Evolutionary conservation across 140 eudicot species (phyloP).

Genomic region (Stevia rebaudiana): DNA sequence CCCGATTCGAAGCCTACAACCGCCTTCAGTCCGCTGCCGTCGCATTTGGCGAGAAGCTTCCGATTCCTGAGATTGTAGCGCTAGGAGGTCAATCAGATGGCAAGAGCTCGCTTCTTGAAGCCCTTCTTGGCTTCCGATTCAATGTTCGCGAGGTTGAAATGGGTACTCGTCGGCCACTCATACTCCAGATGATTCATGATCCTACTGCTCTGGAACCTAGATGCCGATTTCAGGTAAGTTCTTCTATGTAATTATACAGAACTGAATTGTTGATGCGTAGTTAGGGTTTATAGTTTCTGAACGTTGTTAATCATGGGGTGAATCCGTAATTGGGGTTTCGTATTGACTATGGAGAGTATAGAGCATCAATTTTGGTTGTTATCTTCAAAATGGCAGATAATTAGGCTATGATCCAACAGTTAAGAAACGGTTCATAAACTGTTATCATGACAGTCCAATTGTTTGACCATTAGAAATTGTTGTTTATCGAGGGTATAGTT

Average conservation of each 20-base stretch:
- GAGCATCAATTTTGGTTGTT: too few species aligned
- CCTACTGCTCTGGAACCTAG: conserved; percentile 64
- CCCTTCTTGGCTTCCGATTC: conserved; percentile 84
- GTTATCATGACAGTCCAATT: too few species aligned
- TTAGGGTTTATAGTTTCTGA: conserved; percentile 1
- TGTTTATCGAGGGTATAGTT: too few species aligned
- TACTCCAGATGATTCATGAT: conserved; percentile 93
- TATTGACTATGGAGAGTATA: not conserved
- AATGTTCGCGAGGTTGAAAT: conserved; percentile 95
- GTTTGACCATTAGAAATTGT: too few species aligned
- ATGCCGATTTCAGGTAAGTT: conserved; percentile 67
- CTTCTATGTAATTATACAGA: conserved; percentile 26
- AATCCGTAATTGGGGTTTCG: not conserved
- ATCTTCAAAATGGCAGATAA: too few species aligned
- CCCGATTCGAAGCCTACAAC: conserved; percentile 83
- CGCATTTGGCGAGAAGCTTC: conserved; percentile 92
- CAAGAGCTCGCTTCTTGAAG: conserved; percentile 95
- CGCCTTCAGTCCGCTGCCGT: conserved; percentile 96
- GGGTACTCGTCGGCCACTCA: conserved; percentile 93
- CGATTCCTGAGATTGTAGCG: conserved; percentile 95
- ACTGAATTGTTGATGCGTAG: not conserved
- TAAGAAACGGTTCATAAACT: too few species aligned
- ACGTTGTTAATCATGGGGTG: not conserved
- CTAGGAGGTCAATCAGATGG: conserved; percentile 98
- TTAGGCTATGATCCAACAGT: too few species aligned